A percentile compares a stretch with the other conserved stretches of the same genome.
phyloP scores from a whole-genome alignment of 495 filamentous ascomycete genomes.

The Monascus purpureus region DNA sequence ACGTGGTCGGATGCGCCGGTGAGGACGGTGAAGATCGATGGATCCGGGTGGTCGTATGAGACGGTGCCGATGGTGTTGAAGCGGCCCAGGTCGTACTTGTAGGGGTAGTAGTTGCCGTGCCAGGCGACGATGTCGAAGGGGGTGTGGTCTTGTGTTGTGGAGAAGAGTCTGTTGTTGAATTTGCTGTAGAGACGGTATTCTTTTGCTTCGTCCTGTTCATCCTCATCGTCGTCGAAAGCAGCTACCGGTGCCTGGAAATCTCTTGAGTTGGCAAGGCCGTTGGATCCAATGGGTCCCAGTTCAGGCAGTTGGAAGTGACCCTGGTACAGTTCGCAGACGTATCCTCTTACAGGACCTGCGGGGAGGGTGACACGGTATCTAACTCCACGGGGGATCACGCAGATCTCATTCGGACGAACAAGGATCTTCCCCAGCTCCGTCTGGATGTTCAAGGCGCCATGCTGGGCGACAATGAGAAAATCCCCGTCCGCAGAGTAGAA shows the following conservation, averaged over 20 bases:
- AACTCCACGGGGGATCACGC: constrained; percentile 74
- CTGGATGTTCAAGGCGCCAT: constrained; percentile 72
- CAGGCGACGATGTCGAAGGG: constrained; percentile 79
- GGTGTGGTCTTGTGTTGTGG: constrained; percentile 54
- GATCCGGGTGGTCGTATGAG: constrained; percentile 70
- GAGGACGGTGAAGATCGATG: constrained; percentile 70
- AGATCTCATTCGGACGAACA: constrained; percentile 82
- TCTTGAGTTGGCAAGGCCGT: constrained; percentile 72
- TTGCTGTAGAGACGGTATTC: constrained; percentile 56
- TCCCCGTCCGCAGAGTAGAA: constrained; percentile 91
- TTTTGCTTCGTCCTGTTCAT: constrained; percentile 15
- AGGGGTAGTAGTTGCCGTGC: constrained; percentile 67
- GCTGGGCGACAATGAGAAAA: constrained; percentile 71
- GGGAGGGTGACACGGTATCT: constrained; percentile 57
- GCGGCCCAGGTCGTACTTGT: constrained; percentile 74
- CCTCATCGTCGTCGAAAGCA: constrained; percentile 49
- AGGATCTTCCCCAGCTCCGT: constrained; percentile 72
- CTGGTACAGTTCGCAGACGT: constrained; percentile 78
- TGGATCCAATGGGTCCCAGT: constrained; percentile 78
- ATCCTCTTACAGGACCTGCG: constrained; percentile 56
- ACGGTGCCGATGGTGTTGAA: constrained; percentile 67
- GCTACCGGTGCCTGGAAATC: constrained; percentile 83
- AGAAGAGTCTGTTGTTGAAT: constrained; percentile 67
- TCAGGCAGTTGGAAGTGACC: constrained; percentile 77
- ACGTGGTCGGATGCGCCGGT: constrained; percentile 58